These are phyloP conservation scores for Flaveria ramosissima DNA, from an alignment of 129 eudicot genomes.

Conservation along the genomic window DNA sequence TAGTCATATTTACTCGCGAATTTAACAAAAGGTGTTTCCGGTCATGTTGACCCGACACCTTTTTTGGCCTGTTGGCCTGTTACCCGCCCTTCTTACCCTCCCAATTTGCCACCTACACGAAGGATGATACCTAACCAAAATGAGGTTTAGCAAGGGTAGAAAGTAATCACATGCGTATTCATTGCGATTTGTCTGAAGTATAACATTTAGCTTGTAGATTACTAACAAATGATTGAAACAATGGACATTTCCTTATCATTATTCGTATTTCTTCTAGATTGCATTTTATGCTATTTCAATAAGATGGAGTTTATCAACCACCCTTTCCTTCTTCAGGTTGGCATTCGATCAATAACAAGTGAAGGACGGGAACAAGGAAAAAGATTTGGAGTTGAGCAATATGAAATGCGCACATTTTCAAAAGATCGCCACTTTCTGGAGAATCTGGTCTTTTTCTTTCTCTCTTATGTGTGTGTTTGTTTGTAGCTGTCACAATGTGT, in stretches of 20 bases:
- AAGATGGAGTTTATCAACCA: neutral
- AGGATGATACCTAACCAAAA: conserved; percentile 10
- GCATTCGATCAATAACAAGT: conserved; percentile 76
- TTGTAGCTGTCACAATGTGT: conserved; percentile 19
- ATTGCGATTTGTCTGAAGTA: conserved; percentile 1
- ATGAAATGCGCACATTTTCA: conserved; percentile 93
- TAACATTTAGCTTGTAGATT: conserved; percentile 9
- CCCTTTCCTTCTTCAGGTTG: conserved; percentile 59
- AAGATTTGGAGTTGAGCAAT: conserved; percentile 94
- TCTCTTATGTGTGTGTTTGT: conserved; percentile 22
- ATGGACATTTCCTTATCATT: conserved; percentile 15
- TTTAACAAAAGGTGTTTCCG: neutral
- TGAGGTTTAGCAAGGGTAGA: conserved; percentile 21
- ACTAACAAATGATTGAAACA: neutral
- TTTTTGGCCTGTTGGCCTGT: neutral
- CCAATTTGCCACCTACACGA: neutral
- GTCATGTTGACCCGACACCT: neutral
- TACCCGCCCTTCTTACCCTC: neutral
- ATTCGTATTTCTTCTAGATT: conserved; percentile 7
- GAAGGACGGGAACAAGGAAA: conserved; percentile 99
- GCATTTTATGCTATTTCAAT: neutral
- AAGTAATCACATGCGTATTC: conserved; percentile 7
- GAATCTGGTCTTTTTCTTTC: conserved; percentile 68
- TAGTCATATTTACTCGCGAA: neutral
- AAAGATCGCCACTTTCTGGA: conserved; percentile 76